Base-by-base conservation (phyloP, 2,329 filamentous ascomycete species). In the Triangularia verruculosa region DNA sequence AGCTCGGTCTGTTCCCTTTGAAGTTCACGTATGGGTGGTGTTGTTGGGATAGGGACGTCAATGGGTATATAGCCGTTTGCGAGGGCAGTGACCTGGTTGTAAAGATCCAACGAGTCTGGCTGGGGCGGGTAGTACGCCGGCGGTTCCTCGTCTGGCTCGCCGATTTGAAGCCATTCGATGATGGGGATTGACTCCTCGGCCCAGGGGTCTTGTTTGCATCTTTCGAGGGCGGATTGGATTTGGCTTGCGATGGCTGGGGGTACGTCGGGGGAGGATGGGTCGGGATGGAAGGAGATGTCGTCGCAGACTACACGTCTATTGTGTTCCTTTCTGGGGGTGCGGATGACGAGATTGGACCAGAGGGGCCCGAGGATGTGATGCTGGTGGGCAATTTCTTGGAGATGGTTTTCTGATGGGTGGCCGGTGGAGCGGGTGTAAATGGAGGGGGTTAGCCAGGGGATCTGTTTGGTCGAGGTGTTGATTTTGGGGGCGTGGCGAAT, bases 401-500 rank as follows among this genome's bases (percentile, higher is more conserved):
- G 56, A 2, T 28, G 39, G 11, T 9, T 20, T 5, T 61, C 55
- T n/a, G 61, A n/a, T 8, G 61, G 81, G 1, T 85, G 80, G 2
- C 79, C 75, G n/a, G 80, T 77, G 0, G 78, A 77, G 80, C 85
- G 86, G 3, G 71, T 74, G 4, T 5, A 47, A 12, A 47, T 20
- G 0, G 68, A 54, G 0, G 52, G 15, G 32, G 39, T 39, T 3
- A 58, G 53, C 82, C 89, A 92, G 65, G 87, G 77, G 7, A 96
- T 76, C 64, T 86, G 83, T 1, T 80, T 78, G 69, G 94, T 86
- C 5, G 81, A 76, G 61, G 88, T 84, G 1, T 77, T 85, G 64
- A 97, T 85, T 73, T 97, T 97, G 1, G 86, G 85, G 1, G 94
- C 94, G 70, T 89, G 83, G 25, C 25, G 25, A 24, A 28, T 54